Conservation (phyloP, 2,329 filamentous ascomycete species). For the Apiospora rasikravindrae region DNA sequence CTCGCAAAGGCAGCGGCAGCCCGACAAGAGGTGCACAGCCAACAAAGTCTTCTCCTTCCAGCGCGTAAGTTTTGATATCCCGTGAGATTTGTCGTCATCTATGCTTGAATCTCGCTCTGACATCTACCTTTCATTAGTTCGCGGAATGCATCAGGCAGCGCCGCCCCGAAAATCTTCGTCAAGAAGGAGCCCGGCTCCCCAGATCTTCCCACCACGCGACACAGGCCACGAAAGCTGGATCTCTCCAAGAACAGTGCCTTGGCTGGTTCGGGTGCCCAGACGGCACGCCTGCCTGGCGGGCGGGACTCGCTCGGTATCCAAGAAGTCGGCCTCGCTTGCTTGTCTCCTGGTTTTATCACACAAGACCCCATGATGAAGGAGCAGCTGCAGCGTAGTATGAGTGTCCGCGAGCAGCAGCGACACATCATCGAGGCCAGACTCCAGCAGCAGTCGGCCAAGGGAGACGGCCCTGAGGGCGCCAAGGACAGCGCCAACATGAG, state of each 20-base stretch:
- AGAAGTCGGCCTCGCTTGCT: conserved; percentile 89
- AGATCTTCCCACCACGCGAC: conserved; percentile 68
- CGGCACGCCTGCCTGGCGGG: conserved; percentile 77
- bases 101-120: background rate
- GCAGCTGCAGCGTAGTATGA: conserved; percentile 91
- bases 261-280: conserved; percentile 56
- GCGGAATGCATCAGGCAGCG: conserved; percentile 15
- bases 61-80: conserved; percentile 55
- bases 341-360: conserved; percentile 95
- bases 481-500: conserved; percentile 56
- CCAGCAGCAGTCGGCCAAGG: conserved; percentile 85
- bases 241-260: conserved; percentile 67
- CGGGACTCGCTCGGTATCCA: conserved; percentile 84
- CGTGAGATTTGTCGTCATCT: too few relatives aligned
- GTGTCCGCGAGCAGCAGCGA: conserved; percentile 90
- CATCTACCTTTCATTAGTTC: background rate
- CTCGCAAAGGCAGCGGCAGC: conserved; percentile 60
- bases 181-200: conserved; percentile 97
- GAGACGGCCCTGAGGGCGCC: conserved; percentile 64
- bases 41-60: conserved; percentile 62
- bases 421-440: conserved; percentile 92
- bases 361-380: conserved; percentile 97
- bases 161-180: conserved; percentile 79
- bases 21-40: conserved; percentile 48
- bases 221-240: conserved; percentile 78